Evolutionary conservation across 306 rosid genomes (phyloP), one percentile per base, ranked within the genome.

Genomic region (Prunus padus): DNA sequence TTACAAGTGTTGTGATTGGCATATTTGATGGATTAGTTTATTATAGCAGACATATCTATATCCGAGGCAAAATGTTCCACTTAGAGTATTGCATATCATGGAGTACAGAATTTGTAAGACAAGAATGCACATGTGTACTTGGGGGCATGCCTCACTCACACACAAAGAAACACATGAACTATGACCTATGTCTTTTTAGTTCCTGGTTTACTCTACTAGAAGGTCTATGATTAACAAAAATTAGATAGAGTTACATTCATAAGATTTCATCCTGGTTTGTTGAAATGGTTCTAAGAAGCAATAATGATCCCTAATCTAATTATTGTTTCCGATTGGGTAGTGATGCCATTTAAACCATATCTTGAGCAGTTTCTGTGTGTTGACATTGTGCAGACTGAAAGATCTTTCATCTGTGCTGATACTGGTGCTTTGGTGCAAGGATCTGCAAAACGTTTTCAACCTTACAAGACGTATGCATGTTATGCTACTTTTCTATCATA

Each of bases 391-490:
- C 93, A 94, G 98, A 66, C 78, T 70, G 98, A 92, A 83, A 85
- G 96, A 87, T 79, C 87, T 69, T 84, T 92, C 81, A 77, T 90
- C 75, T 95, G 98, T 87, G 84, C 84, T 30, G 97, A 95, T 84
- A 95, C 98, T 66, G 98, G 96, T 71, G 96, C 98, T 52, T 74
- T 95, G 88, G 76, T 95, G 71, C 86, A 79, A 67, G 88, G 73
- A 56, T 73, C 96, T 80, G 54, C 82, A 30, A 84, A 69, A 81
- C 84, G 87, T 51, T 81, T 85, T 82, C 88, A 85, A 77, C 84
- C 86, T 37, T 95, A 92, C 83, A 89, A 85, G 81, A 87, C 69
- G 98, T 94, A 90, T 65, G 98, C 92, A 88, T 68, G 62, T 72
- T 67, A 56, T 65, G 13, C 19, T 75, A 37, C 71, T 57, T 61